A percentile compares a stretch with the other conserved stretches of the same genome.
These are phyloP conservation scores for Lentinula aciculospora DNA, from an alignment of 768 basidiomycete genomes.

Conservation along the genomic window DNA sequence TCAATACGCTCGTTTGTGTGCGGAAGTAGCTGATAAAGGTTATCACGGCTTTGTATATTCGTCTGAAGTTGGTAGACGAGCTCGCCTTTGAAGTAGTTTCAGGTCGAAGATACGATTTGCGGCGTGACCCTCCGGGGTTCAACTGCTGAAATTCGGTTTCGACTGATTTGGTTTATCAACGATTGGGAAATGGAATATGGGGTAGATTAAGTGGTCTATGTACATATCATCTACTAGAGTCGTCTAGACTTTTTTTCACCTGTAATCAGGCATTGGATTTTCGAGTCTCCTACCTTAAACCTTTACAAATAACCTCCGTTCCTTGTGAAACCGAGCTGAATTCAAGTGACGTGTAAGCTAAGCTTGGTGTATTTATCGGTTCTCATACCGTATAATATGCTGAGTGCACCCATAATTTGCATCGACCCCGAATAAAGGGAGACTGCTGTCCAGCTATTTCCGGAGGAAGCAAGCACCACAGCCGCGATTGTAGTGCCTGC, in stretches of 20 bases:
- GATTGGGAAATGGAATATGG: too few species aligned
- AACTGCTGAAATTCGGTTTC: too few species aligned
- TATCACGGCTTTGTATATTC: constrained; percentile 7
- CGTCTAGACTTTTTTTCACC: too few species aligned
- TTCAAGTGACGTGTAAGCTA: background rate
- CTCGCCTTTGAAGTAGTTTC: background rate
- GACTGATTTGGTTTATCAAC: too few species aligned
- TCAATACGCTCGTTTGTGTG: constrained; percentile 11
- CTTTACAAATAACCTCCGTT: background rate
- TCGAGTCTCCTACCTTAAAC: background rate
- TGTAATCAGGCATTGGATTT: too few species aligned
- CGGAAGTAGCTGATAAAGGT: constrained; percentile 12
- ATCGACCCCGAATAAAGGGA: constrained; percentile 22
- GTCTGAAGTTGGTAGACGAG: background rate
- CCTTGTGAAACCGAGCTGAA: background rate
- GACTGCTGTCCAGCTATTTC: constrained; percentile 24
- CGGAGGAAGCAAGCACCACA: constrained; percentile 22
- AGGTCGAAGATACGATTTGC: too few species aligned
- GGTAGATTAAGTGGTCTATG: too few species aligned
- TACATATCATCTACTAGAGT: too few species aligned
- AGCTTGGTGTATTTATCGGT: background rate
- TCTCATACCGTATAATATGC: constrained; percentile 22
- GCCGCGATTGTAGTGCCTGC: constrained; percentile 26
- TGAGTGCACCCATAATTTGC: constrained; percentile 22
- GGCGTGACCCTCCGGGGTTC: too few species aligned